Percentiles rank a stretch among this genome's conserved stretches.
Conservation (phyloP, 2,329 filamentous ascomycete genomes). For the Elsinoe ampelina region DNA sequence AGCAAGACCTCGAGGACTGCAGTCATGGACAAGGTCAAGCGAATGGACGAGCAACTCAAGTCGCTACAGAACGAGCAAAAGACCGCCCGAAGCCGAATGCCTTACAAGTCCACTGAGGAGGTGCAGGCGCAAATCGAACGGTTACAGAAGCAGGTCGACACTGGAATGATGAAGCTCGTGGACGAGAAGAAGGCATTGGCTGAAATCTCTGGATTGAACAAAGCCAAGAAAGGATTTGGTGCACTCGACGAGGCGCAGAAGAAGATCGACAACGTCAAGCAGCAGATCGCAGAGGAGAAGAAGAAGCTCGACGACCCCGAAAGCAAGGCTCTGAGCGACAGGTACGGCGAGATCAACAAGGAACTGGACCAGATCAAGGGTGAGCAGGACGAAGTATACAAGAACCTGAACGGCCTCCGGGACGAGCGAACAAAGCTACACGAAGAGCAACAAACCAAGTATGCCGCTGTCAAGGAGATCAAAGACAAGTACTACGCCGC, state of each 20-base stretch:
- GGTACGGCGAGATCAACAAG: slow-evolving; percentile 74
- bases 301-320: slow-evolving; percentile 88
- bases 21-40: slow-evolving; percentile 85
- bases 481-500: slow-evolving; percentile 81
- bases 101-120: slow-evolving; percentile 81
- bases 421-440: slow-evolving; percentile 81
- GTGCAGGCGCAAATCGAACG: slow-evolving; percentile 72
- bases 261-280: slow-evolving; percentile 76
- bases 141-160: slow-evolving; percentile 78
- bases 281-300: slow-evolving; percentile 79
- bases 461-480: slow-evolving; percentile 67
- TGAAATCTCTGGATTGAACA: slow-evolving; percentile 74
- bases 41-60: slow-evolving; percentile 81
- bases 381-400: slow-evolving; percentile 84
- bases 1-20: slow-evolving; percentile 73
- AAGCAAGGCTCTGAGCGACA: slow-evolving; percentile 75
- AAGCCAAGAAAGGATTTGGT: slow-evolving; percentile 84
- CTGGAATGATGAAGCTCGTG: slow-evolving; percentile 85
- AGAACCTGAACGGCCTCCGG: slow-evolving; percentile 72
- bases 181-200: slow-evolving; percentile 91
- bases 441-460: slow-evolving; percentile 80
- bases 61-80: slow-evolving; percentile 80
- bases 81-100: slow-evolving; percentile 65
- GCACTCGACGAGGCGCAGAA: slow-evolving; percentile 79
- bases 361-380: slow-evolving; percentile 86